A percentile compares a stretch with the other conserved stretches of the same genome.
Evolutionary conservation across 495 filamentous ascomycete genomes (phyloP).

Genomic region (Lasiosphaeria hispida): DNA sequence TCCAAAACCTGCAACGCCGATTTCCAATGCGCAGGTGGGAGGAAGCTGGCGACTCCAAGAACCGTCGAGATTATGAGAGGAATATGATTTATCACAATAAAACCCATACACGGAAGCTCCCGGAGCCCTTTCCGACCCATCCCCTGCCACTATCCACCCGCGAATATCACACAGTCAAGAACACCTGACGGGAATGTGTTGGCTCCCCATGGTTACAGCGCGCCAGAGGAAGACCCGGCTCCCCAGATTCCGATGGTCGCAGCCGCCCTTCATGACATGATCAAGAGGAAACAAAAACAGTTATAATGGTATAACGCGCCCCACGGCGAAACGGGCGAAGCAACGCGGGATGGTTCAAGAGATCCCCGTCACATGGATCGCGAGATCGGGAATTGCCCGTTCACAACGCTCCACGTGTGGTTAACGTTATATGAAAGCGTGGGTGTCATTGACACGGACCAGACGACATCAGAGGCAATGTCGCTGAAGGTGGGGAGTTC

Average conservation of each 20-base stretch:
- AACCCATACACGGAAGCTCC: not conserved
- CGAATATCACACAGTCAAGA: slow-evolving; percentile 10
- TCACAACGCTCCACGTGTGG: no score
- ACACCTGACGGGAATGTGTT: not conserved
- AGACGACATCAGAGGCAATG: no score
- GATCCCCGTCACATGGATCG: no score
- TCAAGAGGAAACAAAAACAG: no score
- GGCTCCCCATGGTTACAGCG: not conserved
- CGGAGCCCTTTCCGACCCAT: slow-evolving; percentile 4
- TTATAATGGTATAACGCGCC: no score
- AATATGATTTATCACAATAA: slow-evolving; percentile 2
- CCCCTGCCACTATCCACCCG: slow-evolving; percentile 1
- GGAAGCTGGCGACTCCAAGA: not conserved
- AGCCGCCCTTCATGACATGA: no score
- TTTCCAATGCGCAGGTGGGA: not conserved
- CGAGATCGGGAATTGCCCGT: no score
- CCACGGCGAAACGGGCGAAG: no score
- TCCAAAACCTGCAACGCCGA: not conserved
- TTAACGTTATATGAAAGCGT: no score
- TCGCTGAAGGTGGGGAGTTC: no score
- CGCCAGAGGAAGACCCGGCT: not conserved
- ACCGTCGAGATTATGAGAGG: not conserved
- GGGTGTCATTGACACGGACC: no score
- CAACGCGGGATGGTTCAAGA: no score
- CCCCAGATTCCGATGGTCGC: not conserved